Evolutionary conservation across 2,329 filamentous ascomycete species (phyloP), one percentile per base, ranked within the genome.

Genomic region (Hymenoscyphus occultus): DNA sequence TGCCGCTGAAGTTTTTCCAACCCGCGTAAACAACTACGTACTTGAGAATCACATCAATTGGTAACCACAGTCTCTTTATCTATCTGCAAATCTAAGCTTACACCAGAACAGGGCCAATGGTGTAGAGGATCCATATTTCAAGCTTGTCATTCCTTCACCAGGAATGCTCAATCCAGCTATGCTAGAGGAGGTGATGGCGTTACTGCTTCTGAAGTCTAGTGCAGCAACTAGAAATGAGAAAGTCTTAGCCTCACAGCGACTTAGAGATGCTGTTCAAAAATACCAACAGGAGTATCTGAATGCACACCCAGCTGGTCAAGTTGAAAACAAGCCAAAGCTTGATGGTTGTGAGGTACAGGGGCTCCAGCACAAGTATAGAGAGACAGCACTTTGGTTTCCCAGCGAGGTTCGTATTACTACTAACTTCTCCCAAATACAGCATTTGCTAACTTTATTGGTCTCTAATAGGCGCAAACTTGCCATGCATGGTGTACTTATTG

Each of bases 311-410:
- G 61, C 58, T 35, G 57, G 57, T 31, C 64, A 65, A 45, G 40
- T n/a, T 16, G 42, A 59, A 28, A 65, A 65, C 39, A 58, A 59
- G 2, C 64, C 64, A 16, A 48, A 45, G 39, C 6, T 63, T 7
- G 58, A 65, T 51, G 64, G 64, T 5, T 2, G 9, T 10, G 22
- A 31, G 9, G 48, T 65, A 16, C 13, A 39, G 7, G 64, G 64
- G 6, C 39, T 61, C 6, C 64, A 65, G 39, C 64, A 65, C 35
- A 65, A 65, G n/a, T 65, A 65, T 40, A 28, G 28, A 28, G 61
- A 63, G 39, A 65, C 64, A 5, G 32, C 58, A n/a, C 61, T 65
- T 10, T 63, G 63, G 39, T 65, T 65, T 54, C 54, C 64, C 7
- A 22, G 39, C 12, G 64, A 65, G 61, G 64, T 65, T 19, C 12